Evolutionary conservation across 2,329 filamentous ascomycete species (phyloP), one percentile per base, ranked within the genome.

Genomic region (Metarhizium sp.): DNA sequence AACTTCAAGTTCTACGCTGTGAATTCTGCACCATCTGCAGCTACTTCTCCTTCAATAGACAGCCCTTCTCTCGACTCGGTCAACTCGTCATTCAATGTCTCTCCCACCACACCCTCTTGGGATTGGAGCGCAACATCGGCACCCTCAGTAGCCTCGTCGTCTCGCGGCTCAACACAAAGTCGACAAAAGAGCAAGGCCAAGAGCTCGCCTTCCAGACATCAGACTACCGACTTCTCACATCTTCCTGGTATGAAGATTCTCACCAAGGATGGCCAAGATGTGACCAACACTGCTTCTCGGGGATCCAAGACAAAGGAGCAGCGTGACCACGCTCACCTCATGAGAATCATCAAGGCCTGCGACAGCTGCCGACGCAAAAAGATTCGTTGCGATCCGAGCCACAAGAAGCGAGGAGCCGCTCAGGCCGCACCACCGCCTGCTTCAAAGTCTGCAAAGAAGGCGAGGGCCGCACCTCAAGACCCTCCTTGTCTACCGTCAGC

Each of bases 341-440:
- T 86, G 80, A 75, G 83, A 57, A 82, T 83, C 64, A 81, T 85
- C 66, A 85, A 85, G 71, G 83, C 83, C n/a, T 86, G 83, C 65
- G 79, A 84, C 47, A 72, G 74, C 58, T 86, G 83, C 72, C 73
- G 75, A 58, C 75, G 73, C 66, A 86, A 84, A 76, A 86, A 86
- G 77, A 75, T 80, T 45, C 77, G 81, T 49, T 84, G 81, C 64
- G 79, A 82, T 60, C 81, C 81, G 2, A 80, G 76, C 69, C 80
- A 84, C 67, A 80, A 76, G 73, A 77, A 76, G 71, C 68, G 73
- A 32, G 60, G 66, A 20, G 67, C 71, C 53, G 58, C 73, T 18
- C 67, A 68, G 57, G 57, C 57, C 13, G 57, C 67, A 29, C 70
- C 64, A 58, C 62, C 64, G 51, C 62, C 49, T 4, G 48, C 60